A percentile compares a stretch with the other conserved stretches of the same genome.
These are phyloP conservation scores for Ambrosia trifida DNA, from an alignment of 129 eudicot genomes.

Conservation along the genomic window DNA sequence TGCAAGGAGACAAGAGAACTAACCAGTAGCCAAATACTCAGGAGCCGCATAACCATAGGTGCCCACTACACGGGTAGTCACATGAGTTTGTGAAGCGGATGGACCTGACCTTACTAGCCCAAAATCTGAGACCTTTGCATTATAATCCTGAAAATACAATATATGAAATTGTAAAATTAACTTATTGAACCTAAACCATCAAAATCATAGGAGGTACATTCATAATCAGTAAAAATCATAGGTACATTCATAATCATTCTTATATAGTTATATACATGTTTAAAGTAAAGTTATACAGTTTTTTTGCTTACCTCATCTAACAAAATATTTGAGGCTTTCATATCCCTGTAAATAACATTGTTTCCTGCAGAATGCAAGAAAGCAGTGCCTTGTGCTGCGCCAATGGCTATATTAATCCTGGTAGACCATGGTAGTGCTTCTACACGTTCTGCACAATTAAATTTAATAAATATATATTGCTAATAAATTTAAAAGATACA, in stretches of 20 bases:
- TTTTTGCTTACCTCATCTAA: conserved; percentile 46
- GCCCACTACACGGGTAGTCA: conserved; percentile 54
- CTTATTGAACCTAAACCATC: background rate
- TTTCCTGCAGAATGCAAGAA: conserved; percentile 36
- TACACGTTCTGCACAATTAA: conserved; percentile 20
- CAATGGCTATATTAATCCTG: conserved; percentile 31
- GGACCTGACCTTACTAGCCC: conserved; percentile 75
- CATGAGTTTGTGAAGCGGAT: conserved; percentile 49
- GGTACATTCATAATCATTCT: background rate
- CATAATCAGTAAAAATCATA: background rate
- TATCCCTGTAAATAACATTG: conserved; percentile 60
- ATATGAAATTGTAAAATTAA: background rate
- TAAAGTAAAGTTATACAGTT: background rate
- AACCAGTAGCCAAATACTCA: conserved; percentile 70
- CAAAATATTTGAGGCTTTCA: conserved; percentile 64
- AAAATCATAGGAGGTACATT: background rate
- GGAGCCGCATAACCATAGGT: conserved; percentile 75
- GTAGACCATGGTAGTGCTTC: conserved; percentile 32
- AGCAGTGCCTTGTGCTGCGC: conserved; percentile 35
- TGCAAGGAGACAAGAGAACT: conserved; percentile 16
- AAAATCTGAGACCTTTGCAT: conserved; percentile 72
- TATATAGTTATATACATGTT: background rate
- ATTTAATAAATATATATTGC: background rate
- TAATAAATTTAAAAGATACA: conserved; percentile 1
- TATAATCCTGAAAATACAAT: conserved; percentile 39